These are phyloP conservation scores for Xenoacremonium recifei DNA, from an alignment of 2,329 filamentous ascomycete genomes.

Conservation along the genomic window DNA sequence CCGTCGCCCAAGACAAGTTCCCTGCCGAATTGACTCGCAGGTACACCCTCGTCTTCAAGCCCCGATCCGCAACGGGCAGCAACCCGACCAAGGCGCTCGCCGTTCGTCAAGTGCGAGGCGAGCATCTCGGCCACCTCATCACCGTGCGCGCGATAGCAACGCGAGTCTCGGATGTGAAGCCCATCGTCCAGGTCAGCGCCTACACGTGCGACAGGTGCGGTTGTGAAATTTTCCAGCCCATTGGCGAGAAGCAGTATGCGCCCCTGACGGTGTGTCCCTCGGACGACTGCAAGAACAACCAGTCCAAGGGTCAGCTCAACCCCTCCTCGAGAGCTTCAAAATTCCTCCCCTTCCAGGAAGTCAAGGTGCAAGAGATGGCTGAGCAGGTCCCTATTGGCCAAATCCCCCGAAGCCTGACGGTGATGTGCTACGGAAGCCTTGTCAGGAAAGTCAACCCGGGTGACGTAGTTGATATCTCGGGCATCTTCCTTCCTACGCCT, in stretches of 20 bases:
- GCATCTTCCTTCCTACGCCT: slow-evolving; percentile 93
- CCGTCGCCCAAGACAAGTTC: slow-evolving; percentile 72
- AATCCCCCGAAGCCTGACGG: slow-evolving; percentile 86
- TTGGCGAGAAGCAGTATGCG: slow-evolving; percentile 86
- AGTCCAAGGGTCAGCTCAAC: slow-evolving; percentile 90
- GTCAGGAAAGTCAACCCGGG: slow-evolving; percentile 88
- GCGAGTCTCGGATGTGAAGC: slow-evolving; percentile 95
- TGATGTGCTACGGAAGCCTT: slow-evolving; percentile 84
- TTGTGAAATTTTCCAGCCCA: slow-evolving; percentile 95
- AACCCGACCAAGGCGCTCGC: slow-evolving; percentile 67
- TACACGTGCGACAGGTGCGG: slow-evolving; percentile 97
- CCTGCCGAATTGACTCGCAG: slow-evolving; percentile 88
- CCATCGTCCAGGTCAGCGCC: slow-evolving; percentile 93
- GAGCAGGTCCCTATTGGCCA: slow-evolving; percentile 98
- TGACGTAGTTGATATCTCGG: slow-evolving; percentile 89
- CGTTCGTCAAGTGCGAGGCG: slow-evolving; percentile 89
- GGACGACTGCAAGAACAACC: slow-evolving; percentile 83
- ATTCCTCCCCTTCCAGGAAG: slow-evolving; percentile 95
- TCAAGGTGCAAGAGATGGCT: slow-evolving; percentile 99
- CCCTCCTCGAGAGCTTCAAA: slow-evolving; percentile 95
- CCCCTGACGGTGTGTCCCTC: slow-evolving; percentile 87
- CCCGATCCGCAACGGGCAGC: slow-evolving; percentile 70
- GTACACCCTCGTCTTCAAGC: slow-evolving; percentile 96
- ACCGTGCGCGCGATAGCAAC: slow-evolving; percentile 93
- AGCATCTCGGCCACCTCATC: slow-evolving; percentile 90